Evolutionary conservation across 2,329 filamentous ascomycete genomes (phyloP).

Genomic region (Thermothelomyces thermophilus): DNA sequence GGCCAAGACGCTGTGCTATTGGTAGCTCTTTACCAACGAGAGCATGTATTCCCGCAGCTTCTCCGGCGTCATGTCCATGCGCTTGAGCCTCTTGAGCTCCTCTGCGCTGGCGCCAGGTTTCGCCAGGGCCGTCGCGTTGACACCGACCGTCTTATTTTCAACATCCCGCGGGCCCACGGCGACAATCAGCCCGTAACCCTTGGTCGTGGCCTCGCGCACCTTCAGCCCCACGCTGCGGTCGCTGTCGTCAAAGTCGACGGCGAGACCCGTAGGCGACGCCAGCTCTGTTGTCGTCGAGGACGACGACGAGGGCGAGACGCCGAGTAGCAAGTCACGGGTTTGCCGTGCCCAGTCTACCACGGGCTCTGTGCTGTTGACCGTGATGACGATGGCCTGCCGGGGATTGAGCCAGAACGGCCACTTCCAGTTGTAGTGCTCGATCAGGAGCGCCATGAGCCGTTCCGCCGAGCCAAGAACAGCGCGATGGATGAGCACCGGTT

Average conservation of each 20-base stretch:
- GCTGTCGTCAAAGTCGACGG: conserved; percentile 64
- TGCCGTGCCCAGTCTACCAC: conserved; percentile 45
- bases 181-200: conserved; percentile 67
- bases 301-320: conserved; percentile 34
- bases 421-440: conserved; percentile 71
- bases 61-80: conserved; percentile 34
- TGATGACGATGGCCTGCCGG: conserved; percentile 66
- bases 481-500: conserved; percentile 76
- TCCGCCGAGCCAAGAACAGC: conserved; percentile 81
- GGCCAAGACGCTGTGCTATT: conserved; percentile 30
- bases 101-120: conserved; percentile 30
- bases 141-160: conserved; percentile 48
- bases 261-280: conserved; percentile 52
- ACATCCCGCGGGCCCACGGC: conserved; percentile 65
- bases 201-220: conserved; percentile 61
- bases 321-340: conserved; percentile 45
- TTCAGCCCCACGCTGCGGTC: conserved; percentile 60
- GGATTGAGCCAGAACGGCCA: conserved; percentile 91
- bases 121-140: conserved; percentile 35
- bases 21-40: conserved; percentile 41
- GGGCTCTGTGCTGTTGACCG: conserved; percentile 56
- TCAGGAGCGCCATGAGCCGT: conserved; percentile 75
- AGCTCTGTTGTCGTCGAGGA: conserved; percentile 36
- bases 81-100: conserved; percentile 16
- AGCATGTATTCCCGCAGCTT: conserved; percentile 41